Conservation (phyloP, 2,329 filamentous ascomycete genomes). For the Bertia moriformis region DNA sequence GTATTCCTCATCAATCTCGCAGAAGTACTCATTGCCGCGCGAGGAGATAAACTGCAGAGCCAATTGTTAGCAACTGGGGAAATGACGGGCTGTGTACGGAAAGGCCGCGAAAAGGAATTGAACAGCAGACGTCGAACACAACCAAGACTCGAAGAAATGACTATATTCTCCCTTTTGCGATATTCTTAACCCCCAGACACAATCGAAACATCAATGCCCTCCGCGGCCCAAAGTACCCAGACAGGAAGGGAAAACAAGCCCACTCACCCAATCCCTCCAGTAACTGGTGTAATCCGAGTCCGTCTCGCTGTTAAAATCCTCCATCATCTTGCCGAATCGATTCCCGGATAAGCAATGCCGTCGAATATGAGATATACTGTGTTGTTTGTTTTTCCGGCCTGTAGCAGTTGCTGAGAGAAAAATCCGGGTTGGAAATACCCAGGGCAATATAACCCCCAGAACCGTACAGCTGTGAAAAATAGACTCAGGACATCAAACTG, state of each 20-base stretch:
- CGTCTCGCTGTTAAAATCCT: conserved; percentile 93
- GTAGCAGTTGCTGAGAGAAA: not conserved
- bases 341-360: too few relatives aligned
- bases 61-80: conserved; percentile 9
- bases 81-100: conserved; percentile 2
- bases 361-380: too few relatives aligned
- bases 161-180: too few relatives aligned
- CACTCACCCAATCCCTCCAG: conserved; percentile 95
- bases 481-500: not conserved
- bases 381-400: not conserved
- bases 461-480: not conserved
- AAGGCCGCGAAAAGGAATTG: conserved; percentile 2
- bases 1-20: conserved; percentile 98
- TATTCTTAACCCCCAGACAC: too few relatives aligned
- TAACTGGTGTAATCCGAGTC: conserved; percentile 99
- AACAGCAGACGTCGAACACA: not conserved
- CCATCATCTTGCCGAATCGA: conserved; percentile 48
- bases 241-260: conserved; percentile 3
- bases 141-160: too few relatives aligned
- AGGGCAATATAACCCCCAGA: not conserved
- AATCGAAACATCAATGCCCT: too few relatives aligned
- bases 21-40: conserved; percentile 96
- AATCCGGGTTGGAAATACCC: not conserved
- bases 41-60: conserved; percentile 78
- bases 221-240: too few relatives aligned